Evolutionary conservation across 1,284 basidiomycete species (phyloP), one percentile per base, ranked within the genome.

Genomic region (Schizophyllum amplum): DNA sequence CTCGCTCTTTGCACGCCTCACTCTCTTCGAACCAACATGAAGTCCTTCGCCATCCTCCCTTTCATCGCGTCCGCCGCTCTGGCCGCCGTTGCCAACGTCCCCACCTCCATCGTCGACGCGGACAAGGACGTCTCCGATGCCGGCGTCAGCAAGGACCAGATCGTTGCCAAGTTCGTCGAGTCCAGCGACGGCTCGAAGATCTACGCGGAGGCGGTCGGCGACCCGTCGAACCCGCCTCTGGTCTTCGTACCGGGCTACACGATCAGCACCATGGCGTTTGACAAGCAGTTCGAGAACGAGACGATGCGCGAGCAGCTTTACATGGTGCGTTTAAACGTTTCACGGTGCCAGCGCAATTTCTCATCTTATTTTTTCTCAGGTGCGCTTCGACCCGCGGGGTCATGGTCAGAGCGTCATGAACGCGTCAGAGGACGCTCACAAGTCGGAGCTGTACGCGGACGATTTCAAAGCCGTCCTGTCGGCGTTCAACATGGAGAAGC

Each of bases 191-290:
- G 61, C 9, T 57, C 61, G 17, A 13, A 51, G 24, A 60, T 62
- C 49, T 62, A 62, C 54, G 58, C 61, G 6, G 61, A 62, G 20
- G 61, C 57, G 1, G 46, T 57, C 1, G 61, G 61, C 1, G 57
- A 60, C 53, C 57, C 59, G n/a, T 13, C 52, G 21, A 62, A 62
- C 53, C 61, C 61, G 13, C 55, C 59, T 27, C 52, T 60, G 9
- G 57, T 62, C n/a, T 60, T 62, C 52, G 59, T 52, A 1, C 61
- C 59, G 23, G 61, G 61, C 5, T 57, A 60, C 53, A 53, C 57
- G n/a, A 51, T 62, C 21, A 62, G 57, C 24, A 57, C 53, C 11
- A 59, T 62, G 24, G 58, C 60, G 33, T 62, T 62, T 24, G 61
- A 62, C 50, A 25, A 56, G 17, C 27, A 60, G 24, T 62, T 60